Conservation (phyloP, 805 yeast genomes). For the Kluyveromyces dobzhanskii region DNA sequence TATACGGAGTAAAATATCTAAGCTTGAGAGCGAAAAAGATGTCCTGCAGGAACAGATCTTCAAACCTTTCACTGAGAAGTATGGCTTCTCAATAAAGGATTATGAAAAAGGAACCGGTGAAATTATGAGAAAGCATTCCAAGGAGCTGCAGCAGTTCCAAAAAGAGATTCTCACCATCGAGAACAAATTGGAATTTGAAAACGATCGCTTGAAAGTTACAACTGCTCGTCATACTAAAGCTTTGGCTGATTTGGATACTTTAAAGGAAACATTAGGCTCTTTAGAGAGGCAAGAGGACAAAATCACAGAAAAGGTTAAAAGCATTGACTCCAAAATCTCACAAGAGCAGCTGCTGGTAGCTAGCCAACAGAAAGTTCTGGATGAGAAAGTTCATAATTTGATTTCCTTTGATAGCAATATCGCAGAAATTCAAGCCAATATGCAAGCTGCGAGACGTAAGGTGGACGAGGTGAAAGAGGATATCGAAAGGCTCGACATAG, state of each 20-base stretch:
- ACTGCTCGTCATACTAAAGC: constrained; percentile 37
- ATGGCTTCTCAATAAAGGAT: constrained; percentile 53
- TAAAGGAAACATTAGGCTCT: constrained; percentile 29
- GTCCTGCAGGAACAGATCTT: constrained; percentile 40
- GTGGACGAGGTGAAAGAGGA: constrained; percentile 41
- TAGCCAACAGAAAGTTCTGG: constrained; percentile 27
- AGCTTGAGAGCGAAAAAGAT: constrained; percentile 24
- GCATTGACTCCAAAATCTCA: constrained; percentile 35
- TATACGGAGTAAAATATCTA: constrained; percentile 19
- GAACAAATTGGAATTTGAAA: constrained; percentile 58
- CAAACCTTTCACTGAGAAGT: constrained; percentile 42
- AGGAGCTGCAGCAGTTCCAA: constrained; percentile 52
- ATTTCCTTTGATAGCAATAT: constrained; percentile 43
- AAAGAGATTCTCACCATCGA: constrained; percentile 54
- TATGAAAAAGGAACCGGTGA: constrained; percentile 66
- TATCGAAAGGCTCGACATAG: constrained; percentile 44
- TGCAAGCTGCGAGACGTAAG: constrained; percentile 28
- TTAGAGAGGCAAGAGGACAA: constrained; percentile 29
- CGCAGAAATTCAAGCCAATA: constrained; percentile 27
- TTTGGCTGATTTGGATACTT: constrained; percentile 30
- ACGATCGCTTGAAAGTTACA: constrained; percentile 48
- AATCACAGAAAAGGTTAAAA: constrained; percentile 29
- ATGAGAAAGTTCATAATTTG: constrained; percentile 26
- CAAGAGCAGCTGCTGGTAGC: constrained; percentile 30
- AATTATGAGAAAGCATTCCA: constrained; percentile 43